Evolutionary conservation across 1,284 basidiomycete species (phyloP), one percentile per base, ranked within the genome.

Genomic region (Agaricales sp.): DNA sequence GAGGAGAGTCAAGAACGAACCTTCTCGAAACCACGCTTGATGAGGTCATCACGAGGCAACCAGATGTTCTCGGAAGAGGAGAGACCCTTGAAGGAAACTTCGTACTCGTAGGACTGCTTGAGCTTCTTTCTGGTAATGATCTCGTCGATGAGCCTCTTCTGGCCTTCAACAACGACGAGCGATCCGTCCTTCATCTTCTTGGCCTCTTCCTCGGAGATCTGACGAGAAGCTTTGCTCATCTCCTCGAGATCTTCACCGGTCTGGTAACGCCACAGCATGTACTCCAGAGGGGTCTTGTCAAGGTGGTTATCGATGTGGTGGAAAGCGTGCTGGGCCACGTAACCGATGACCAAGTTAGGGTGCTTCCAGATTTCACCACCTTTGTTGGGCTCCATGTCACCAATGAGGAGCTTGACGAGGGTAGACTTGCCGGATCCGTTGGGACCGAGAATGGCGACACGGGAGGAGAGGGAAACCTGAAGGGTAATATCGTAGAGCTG

Each of bases 241-340:
- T 97, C 93, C 74, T 97, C 93, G 64, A 96, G 70, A 77, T 97
- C 93, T 71, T 97, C 93, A 68, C 93, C 93, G 53, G 93, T 97
- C 80, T 97, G 93, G 82, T 97, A 97, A 73, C 93, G 92, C 91
- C 92, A 95, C 59, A 96, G 75, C 87, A 97, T 92, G 82, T 97
- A 97, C 74, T 97, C 91, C 61, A 97, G 86, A 50, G 94, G 91
- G 30, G 93, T 96, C 78, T 93, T 94, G 80, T 96, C 93, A 65
- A 97, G 89, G 67, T 96, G 93, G 69, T 92, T 74, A 69, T 97
- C 93, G 63, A 97, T 97, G 71, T 96, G 94, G 78, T 96, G 92
- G 91, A 95, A 96, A 57, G 93, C 94, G 73, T 97, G 93, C 72
- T 97, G 93, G 49, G 93, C 93, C 59, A 97, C 93, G 74, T 97